Conservation (phyloP, 2,329 filamentous ascomycete species). For the Penicillium sp. region DNA sequence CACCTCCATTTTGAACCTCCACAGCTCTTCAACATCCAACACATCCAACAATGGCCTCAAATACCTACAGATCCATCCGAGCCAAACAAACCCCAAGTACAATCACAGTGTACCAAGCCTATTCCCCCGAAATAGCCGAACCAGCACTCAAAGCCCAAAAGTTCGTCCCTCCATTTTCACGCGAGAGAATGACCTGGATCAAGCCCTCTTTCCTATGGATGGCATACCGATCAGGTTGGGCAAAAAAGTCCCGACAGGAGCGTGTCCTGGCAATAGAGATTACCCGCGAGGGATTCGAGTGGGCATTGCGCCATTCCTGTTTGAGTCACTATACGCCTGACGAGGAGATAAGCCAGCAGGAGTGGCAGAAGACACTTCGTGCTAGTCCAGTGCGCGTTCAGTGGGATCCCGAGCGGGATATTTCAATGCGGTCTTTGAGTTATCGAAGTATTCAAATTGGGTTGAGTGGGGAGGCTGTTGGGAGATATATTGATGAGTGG, state of each 20-base stretch:
- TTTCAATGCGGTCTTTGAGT: conserved; percentile 46
- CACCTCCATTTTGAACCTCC: no score
- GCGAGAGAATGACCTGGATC: conserved; percentile 64
- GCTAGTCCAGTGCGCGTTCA: conserved; percentile 53
- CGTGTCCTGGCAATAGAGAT: conserved; percentile 60
- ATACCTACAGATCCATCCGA: conserved; percentile 53
- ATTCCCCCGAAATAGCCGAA: conserved; percentile 53
- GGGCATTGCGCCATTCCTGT: conserved; percentile 44
- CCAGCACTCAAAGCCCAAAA: conserved; percentile 54
- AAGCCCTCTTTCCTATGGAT: conserved; percentile 66
- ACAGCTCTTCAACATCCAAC: no score
- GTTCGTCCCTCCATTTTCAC: conserved; percentile 54
- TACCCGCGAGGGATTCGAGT: conserved; percentile 51
- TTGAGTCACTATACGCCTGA: conserved; percentile 25
- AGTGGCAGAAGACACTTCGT: conserved; percentile 21
- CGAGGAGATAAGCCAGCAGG: conserved; percentile 17
- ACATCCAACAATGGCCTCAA: background rate
- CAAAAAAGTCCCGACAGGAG: conserved; percentile 55
- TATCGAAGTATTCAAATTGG: conserved; percentile 64
- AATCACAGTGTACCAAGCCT: conserved; percentile 65
- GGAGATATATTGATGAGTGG: conserved; percentile 52
- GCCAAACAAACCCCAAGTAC: conserved; percentile 52
- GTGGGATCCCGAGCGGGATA: conserved; percentile 62
- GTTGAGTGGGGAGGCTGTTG: conserved; percentile 50
- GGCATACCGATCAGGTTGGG: conserved; percentile 63